Conservation (phyloP, 768 basidiomycete species). For the Boletus reticulatus region DNA sequence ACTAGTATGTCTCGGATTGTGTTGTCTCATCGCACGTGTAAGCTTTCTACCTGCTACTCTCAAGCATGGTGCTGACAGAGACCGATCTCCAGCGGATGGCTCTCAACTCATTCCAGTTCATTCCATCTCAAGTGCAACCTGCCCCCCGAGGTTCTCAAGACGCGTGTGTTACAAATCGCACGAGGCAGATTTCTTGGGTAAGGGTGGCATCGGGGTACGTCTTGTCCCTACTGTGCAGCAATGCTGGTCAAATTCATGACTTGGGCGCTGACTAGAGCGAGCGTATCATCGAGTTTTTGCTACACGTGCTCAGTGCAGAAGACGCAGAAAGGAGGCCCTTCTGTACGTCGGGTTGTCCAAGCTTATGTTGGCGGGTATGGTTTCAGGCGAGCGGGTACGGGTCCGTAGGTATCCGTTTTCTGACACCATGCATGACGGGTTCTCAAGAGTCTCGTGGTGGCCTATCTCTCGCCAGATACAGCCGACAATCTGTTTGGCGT, state of each 20-base stretch:
- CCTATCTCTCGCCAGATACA: constrained; percentile 81
- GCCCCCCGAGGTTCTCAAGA: constrained; percentile 64
- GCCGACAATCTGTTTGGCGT: constrained; percentile 77
- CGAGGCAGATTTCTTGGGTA: constrained; percentile 59
- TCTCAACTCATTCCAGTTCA: constrained; percentile 69
- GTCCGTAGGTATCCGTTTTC: not conserved
- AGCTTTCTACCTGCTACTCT: not conserved
- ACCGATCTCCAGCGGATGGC: constrained; percentile 27
- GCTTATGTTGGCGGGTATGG: constrained; percentile 73
- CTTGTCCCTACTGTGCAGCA: not conserved
- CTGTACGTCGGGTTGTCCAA: constrained; percentile 84
- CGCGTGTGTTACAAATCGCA: constrained; percentile 75
- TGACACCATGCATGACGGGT: constrained; percentile 32
- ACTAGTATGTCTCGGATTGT: constrained; percentile 66
- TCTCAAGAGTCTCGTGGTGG: constrained; percentile 46
- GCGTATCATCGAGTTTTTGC: constrained; percentile 66
- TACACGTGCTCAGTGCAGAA: constrained; percentile 50
- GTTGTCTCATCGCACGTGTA: constrained; percentile 67
- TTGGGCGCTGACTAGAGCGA: constrained; percentile 35
- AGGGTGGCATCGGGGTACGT: constrained; percentile 36
- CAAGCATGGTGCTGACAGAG: not conserved
- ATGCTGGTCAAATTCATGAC: too few species aligned
- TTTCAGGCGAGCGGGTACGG: constrained; percentile 67
- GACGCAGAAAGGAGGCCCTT: constrained; percentile 63
- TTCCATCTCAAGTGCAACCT: constrained; percentile 68